Conservation (phyloP, 1,284 basidiomycete species). For the Cerioporus squamosus region DNA sequence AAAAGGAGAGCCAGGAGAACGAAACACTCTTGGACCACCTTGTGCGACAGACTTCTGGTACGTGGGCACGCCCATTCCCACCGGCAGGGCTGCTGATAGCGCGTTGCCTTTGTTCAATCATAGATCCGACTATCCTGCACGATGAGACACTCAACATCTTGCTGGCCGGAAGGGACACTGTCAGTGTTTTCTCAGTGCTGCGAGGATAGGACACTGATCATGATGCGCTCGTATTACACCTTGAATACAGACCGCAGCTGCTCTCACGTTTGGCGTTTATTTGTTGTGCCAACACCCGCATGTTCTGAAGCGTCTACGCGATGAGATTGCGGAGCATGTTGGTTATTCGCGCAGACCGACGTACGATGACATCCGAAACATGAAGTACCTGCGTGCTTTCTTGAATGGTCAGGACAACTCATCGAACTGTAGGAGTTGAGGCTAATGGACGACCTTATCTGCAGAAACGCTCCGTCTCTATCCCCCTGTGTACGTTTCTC, state of each 20-base stretch:
- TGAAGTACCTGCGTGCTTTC: slow-evolving; percentile 38
- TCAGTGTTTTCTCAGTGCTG: slow-evolving; percentile 34
- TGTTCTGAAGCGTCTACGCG: slow-evolving; percentile 32
- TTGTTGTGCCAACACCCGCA: slow-evolving; percentile 35
- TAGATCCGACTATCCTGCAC: slow-evolving; percentile 62
- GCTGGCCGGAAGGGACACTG: slow-evolving; percentile 73
- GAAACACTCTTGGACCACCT: slow-evolving; percentile 71
- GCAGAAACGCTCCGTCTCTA: slow-evolving; percentile 36
- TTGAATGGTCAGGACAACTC: slow-evolving; percentile 31
- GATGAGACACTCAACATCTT: slow-evolving; percentile 77
- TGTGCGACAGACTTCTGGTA: slow-evolving; percentile 64
- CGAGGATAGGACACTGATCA: neutral
- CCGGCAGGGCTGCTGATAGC: neutral
- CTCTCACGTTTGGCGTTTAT: slow-evolving; percentile 37
- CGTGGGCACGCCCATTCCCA: slow-evolving; percentile 1
- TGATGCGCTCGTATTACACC: neutral
- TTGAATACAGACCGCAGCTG: slow-evolving; percentile 32
- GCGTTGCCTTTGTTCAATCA: neutral
- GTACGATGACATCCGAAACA: slow-evolving; percentile 33
- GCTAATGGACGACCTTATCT: neutral
- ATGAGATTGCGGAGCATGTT: slow-evolving; percentile 26
- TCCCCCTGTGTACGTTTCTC: slow-evolving; percentile 33
- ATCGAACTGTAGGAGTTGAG: neutral
- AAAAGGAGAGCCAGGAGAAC: slow-evolving; percentile 49
- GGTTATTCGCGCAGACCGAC: slow-evolving; percentile 28